Evolutionary conservation across 2,329 filamentous ascomycete genomes (phyloP).

Genomic region (Colletotrichum costaricense): DNA sequence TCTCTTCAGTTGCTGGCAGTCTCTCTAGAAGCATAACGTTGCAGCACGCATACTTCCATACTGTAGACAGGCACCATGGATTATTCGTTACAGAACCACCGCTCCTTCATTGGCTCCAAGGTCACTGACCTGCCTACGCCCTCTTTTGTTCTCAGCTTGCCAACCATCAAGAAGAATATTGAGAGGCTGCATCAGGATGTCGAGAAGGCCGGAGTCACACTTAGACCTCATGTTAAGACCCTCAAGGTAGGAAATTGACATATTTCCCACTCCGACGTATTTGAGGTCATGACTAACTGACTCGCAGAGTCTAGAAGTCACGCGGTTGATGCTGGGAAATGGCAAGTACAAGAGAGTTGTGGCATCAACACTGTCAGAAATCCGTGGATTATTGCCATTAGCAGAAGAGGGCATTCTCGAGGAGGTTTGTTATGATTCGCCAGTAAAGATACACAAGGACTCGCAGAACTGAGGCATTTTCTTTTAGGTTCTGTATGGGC

Average conservation of each 20-base stretch:
- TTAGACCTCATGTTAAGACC: slow-evolving; percentile 58
- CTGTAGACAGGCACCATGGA: slow-evolving; percentile 39
- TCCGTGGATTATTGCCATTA: slow-evolving; percentile 50
- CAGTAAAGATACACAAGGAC: not conserved
- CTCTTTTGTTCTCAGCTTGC: slow-evolving; percentile 51
- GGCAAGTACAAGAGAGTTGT: slow-evolving; percentile 51
- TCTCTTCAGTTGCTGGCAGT: not conserved
- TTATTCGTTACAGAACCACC: slow-evolving; percentile 44
- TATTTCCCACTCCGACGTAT: accelerated
- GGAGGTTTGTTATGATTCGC: slow-evolving; percentile 43
- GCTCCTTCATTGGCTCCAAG: slow-evolving; percentile 48
- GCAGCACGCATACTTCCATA: not conserved
- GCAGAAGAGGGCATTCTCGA: slow-evolving; percentile 52
- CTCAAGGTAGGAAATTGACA: slow-evolving; percentile 47
- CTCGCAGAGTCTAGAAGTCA: slow-evolving; percentile 47
- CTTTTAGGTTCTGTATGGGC: slow-evolving; percentile 49
- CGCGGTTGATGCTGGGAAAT: slow-evolving; percentile 53
- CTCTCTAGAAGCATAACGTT: not conserved
- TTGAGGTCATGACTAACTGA: not conserved
- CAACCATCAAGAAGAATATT: slow-evolving; percentile 51
- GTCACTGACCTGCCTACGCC: slow-evolving; percentile 50
- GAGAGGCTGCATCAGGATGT: slow-evolving; percentile 51
- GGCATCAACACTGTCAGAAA: slow-evolving; percentile 53
- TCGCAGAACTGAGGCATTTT: not conserved
- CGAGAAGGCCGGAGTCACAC: slow-evolving; percentile 48